phyloP scores from a whole-genome alignment of 306 rosid species.

The Malus sieversii region DNA sequence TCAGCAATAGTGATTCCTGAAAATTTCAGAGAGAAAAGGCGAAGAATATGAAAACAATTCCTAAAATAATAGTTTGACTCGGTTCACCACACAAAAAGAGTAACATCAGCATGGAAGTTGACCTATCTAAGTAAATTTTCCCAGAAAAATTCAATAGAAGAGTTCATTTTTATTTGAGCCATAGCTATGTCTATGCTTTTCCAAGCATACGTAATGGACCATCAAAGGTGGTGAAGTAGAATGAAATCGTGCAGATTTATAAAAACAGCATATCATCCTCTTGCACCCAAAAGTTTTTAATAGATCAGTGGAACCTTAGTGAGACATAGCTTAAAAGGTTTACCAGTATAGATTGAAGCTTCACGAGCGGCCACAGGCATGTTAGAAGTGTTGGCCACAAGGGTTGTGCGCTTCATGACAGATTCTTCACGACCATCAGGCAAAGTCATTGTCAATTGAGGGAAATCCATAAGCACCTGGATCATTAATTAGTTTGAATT shows the following conservation, averaged over 20 bases:
- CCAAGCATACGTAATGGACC: neutral
- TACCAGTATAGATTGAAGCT: conserved; percentile 99
- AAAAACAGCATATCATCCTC: neutral
- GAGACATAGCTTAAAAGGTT: neutral
- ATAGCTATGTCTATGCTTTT: neutral
- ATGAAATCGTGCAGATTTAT: neutral
- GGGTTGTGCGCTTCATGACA: conserved; percentile 99
- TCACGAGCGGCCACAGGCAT: conserved; percentile 99
- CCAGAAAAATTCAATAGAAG: neutral
- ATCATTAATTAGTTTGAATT: conserved; percentile 11
- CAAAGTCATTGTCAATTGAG: conserved; percentile 99
- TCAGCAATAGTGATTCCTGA: conserved; percentile 97
- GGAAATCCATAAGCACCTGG: conserved; percentile 98
- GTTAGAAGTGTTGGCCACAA: conserved; percentile 98
- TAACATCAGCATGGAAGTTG: neutral
- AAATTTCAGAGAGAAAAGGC: neutral
- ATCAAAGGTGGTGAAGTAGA: neutral
- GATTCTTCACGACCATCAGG: conserved; percentile 99
- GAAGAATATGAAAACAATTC: neutral
- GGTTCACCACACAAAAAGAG: neutral
- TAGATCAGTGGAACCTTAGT: neutral
- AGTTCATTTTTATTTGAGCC: neutral
- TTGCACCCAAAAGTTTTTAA: neutral
- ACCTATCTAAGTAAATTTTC: neutral
- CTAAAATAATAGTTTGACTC: neutral